A percentile compares a stretch with the other conserved stretches of the same genome.
phyloP scores from a whole-genome alignment of 108 stramenopile genomes.

The Stephanodiscus minutulus region DNA sequence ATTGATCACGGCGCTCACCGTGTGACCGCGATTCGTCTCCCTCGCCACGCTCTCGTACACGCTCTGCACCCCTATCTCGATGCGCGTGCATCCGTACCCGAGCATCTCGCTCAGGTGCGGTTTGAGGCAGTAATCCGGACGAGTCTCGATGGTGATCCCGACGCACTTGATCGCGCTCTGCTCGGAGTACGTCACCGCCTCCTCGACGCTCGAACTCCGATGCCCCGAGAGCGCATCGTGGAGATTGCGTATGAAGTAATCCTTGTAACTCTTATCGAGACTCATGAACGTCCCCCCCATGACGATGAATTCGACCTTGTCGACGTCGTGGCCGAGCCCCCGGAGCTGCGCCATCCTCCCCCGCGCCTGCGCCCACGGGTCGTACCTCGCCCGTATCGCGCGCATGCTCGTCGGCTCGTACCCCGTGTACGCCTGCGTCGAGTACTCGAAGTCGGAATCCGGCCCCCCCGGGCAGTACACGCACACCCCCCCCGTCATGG shows the following conservation, averaged over 20 bases:
- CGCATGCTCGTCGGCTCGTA: constrained; percentile 96
- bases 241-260: constrained; percentile 92
- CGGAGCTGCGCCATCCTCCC: constrained; percentile 87
- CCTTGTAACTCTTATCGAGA: constrained; percentile 89
- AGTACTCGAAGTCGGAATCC: constrained; percentile 95
- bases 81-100: constrained; percentile 96
- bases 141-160: constrained; percentile 96
- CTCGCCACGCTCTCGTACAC: constrained; percentile 92
- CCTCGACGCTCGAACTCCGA: constrained; percentile 75
- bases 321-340: constrained; percentile 90
- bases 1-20: constrained; percentile 87
- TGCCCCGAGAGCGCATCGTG: constrained; percentile 95
- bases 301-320: constrained; percentile 97
- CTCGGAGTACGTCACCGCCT: constrained; percentile 89
- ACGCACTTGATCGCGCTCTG: constrained; percentile 89
- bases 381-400: constrained; percentile 93
- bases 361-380: constrained; percentile 90
- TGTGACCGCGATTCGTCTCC: constrained; percentile 97
- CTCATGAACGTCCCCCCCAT: constrained; percentile 97
- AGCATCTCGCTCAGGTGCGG: constrained; percentile 95
- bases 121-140: constrained; percentile 96
- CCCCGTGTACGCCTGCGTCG: constrained; percentile 95
- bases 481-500: constrained; percentile 93
- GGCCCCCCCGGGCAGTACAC: constrained; percentile 98
- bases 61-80: constrained; percentile 97